These are phyloP conservation scores for Dryas drummondii DNA, from an alignment of 306 rosid species.

Conservation along the genomic window DNA sequence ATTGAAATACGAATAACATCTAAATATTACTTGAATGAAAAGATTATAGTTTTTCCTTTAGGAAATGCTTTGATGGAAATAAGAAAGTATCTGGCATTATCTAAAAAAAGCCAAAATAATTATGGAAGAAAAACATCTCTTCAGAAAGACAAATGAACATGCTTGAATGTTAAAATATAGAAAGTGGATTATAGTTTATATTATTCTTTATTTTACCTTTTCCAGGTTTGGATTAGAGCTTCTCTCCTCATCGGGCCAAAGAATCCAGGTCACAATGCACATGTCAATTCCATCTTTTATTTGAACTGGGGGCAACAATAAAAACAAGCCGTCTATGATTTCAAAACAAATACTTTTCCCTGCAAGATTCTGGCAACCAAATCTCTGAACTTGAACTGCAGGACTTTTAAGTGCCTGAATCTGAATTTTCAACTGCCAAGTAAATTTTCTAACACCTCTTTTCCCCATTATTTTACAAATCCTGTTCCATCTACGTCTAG, in stretches of 20 bases:
- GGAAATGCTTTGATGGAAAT: slow-evolving; percentile 5
- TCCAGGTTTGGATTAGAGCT: slow-evolving; percentile 83
- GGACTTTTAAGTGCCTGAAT: slow-evolving; percentile 80
- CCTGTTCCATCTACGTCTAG: slow-evolving; percentile 66
- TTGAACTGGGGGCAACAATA: slow-evolving; percentile 55
- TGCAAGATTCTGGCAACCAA: slow-evolving; percentile 49
- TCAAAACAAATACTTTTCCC: slow-evolving; percentile 51
- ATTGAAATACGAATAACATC: slow-evolving; percentile 22
- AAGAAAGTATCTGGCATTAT: not conserved
- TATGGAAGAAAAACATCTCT: not conserved
- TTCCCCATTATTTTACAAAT: slow-evolving; percentile 66
- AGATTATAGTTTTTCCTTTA: slow-evolving; percentile 1
- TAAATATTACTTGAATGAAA: slow-evolving; percentile 12
- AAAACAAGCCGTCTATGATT: slow-evolving; percentile 56
- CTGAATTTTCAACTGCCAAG: slow-evolving; percentile 92
- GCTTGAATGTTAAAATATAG: not conserved
- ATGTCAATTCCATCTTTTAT: slow-evolving; percentile 68
- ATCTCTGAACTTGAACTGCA: slow-evolving; percentile 69
- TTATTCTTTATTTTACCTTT: slow-evolving; percentile 57
- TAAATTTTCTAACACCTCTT: slow-evolving; percentile 55
- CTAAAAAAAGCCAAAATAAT: not conserved
- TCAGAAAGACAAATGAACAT: not conserved
- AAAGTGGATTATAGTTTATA: not conserved
- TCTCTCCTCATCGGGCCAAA: slow-evolving; percentile 99
- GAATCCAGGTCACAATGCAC: slow-evolving; percentile 81